phyloP scores from a whole-genome alignment of 257 asterid species.

The Scutellaria barbata region DNA sequence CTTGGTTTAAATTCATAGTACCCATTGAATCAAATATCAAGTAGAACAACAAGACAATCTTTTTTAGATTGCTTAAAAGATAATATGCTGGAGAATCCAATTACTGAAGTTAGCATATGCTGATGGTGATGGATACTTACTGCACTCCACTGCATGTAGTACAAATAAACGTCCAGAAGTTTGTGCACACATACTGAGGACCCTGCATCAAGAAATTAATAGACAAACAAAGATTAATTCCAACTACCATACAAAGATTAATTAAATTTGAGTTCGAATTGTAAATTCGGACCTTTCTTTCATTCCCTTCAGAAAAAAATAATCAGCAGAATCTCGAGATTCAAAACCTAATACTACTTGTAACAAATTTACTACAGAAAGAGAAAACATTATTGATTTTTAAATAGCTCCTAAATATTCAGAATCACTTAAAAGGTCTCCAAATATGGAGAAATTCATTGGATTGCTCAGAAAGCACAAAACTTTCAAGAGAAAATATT shows the following conservation, averaged over 20 bases:
- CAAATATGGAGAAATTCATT: not conserved
- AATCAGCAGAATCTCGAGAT: conserved; percentile 26
- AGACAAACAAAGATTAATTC: not conserved
- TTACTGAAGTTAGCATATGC: not conserved
- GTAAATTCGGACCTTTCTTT: conserved; percentile 5
- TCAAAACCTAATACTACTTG: conserved; percentile 12
- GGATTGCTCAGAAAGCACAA: conserved; percentile 14
- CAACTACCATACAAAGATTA: not conserved
- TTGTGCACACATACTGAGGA: conserved; percentile 94
- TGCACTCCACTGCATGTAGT: conserved; percentile 94
- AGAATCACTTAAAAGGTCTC: conserved; percentile 8
- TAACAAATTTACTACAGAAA: not conserved
- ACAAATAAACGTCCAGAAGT: conserved; percentile 95
- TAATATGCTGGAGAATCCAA: conserved; percentile 8
- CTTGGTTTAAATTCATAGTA: conserved; percentile 4
- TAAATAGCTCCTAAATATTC: not conserved
- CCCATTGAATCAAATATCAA: conserved; percentile 14
- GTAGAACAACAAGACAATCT: not conserved
- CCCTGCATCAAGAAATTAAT: conserved; percentile 61
- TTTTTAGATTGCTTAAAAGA: conserved; percentile 1
- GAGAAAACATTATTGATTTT: not conserved
- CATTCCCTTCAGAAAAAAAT: not conserved
- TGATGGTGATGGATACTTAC: conserved; percentile 48
- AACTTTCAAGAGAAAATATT: not conserved
- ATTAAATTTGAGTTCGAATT: conserved; percentile 2